Evolutionary conservation across 108 stramenopile species (phyloP), one percentile per base, ranked within the genome.

Genomic region (Fragilaria crotonensis): DNA sequence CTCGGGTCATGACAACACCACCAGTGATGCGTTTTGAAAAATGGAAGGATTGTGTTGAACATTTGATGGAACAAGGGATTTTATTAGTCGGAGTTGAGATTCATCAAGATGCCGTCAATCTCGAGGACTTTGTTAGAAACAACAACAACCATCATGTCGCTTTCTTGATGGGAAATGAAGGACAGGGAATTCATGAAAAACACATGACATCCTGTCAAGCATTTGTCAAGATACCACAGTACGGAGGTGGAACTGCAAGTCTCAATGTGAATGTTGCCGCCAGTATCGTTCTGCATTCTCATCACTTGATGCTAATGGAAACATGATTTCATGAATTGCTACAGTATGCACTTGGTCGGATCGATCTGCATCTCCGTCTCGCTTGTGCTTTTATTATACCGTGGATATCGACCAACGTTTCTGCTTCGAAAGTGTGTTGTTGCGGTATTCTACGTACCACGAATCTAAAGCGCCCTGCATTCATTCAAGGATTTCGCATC

Each of bases 91-190:
- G 87, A 17, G 84, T 93, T 0, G 92, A 89, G 54, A 93, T 89
- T 45, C 79, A 88, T 62, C 70, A 63, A 33, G 19, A 59, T 19
- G 68, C 73, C 44, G 30, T 75, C 33, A 30, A 62, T 22, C 51
- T 78, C 30, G 73, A 84, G 31, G 57, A 75, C 20, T 64, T 32
- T 48, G 28, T 73, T 62, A 21, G 45, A 26, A 25, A 56, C 9
- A 75, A 53, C 28, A 30, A 67, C 9, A 66, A 77, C 45, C 25
- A 70, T 48, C 48, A 72, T 56, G 71, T 75, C 25, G 88, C 83
- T 0, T 75, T 94, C 30, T 71, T 90, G 63, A 83, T 89, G 87
- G 88, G 89, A 5, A 94, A 94, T 58, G 89, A 94, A 67, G 93
- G 89, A 0, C 70, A 67, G 32, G 89, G 93, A 5, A 77, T 94